Conservation (phyloP, 805 yeast species). For the Dipodascopsis tothii region DNA sequence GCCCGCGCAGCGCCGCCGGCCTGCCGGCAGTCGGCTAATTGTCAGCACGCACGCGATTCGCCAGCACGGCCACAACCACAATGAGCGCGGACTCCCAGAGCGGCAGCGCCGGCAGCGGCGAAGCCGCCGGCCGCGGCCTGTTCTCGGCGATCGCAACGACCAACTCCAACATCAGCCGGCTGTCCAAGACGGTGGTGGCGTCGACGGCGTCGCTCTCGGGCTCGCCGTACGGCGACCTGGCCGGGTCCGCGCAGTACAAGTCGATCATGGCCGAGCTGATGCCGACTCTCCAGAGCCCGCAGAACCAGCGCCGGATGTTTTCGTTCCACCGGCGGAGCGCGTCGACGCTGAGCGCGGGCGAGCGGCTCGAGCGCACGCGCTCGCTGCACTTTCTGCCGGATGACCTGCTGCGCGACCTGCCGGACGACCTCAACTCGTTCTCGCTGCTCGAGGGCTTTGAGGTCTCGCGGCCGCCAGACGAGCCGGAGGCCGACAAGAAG, state of each 20-base stretch:
- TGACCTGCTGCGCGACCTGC: conserved; percentile 51
- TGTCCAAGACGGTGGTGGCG: conserved; percentile 34
- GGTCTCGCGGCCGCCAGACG: conserved; percentile 36
- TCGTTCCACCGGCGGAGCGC: conserved; percentile 27
- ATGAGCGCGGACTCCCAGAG: no score
- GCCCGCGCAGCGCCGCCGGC: no score
- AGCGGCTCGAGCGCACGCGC: neutral
- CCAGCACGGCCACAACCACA: no score
- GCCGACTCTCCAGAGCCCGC: conserved; percentile 32
- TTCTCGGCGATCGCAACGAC: conserved; percentile 36
- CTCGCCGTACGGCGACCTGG: conserved; percentile 32
- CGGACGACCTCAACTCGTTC: conserved; percentile 34
- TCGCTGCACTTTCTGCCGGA: conserved; percentile 39
- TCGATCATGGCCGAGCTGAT: conserved; percentile 41
- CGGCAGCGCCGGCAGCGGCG: no score
- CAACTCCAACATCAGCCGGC: conserved; percentile 32
- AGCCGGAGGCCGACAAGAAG: conserved; percentile 1
- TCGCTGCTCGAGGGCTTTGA: conserved; percentile 65
- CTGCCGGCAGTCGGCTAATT: no score
- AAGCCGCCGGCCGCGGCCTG: no score
- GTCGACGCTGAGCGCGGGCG: conserved; percentile 13
- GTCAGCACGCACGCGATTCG: no score
- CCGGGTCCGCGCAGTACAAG: conserved; percentile 36
- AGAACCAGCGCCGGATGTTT: conserved; percentile 31
- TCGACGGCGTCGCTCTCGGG: conserved; percentile 33